phyloP scores from a whole-genome alignment of 192 early-diverging fungal genomes.

The Coemansia sp. region DNA sequence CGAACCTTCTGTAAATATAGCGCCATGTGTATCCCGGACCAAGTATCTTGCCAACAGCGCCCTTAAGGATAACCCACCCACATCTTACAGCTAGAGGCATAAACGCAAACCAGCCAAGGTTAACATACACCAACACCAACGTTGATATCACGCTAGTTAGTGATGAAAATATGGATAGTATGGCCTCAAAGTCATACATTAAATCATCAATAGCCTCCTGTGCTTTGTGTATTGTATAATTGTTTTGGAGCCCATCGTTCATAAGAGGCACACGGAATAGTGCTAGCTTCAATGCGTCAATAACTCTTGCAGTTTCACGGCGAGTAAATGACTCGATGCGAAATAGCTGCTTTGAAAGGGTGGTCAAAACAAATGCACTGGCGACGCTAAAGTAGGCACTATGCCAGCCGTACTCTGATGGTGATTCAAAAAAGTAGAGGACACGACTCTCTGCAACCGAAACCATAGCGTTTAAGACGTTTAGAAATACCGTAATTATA shows the following conservation, averaged over 20 bases:
- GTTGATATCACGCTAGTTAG: neutral
- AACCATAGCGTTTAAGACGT: neutral
- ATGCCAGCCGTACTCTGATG: conserved; percentile 14
- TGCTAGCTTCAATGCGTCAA: conserved; percentile 20
- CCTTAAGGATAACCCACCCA: neutral
- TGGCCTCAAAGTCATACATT: neutral
- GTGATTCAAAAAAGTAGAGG: conserved; percentile 22
- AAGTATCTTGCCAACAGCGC: neutral
- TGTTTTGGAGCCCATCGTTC: conserved; percentile 5
- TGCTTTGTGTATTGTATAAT: conserved; percentile 2
- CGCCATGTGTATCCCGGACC: conserved; percentile 14
- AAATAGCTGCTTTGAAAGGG: conserved; percentile 2
- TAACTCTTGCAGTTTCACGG: conserved; percentile 12
- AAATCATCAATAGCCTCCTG: neutral
- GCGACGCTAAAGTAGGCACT: conserved; percentile 11
- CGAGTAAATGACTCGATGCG: neutral
- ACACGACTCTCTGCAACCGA: conserved; percentile 4
- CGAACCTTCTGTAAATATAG: neutral
- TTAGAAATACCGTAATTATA: conserved; percentile 1
- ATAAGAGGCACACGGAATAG: conserved; percentile 30
- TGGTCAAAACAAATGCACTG: neutral
- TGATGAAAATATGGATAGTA: conserved; percentile 4
- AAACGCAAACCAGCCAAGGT: conserved; percentile 19
- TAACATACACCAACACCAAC: conserved; percentile 12
- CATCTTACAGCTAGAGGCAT: conserved; percentile 13